A percentile compares a stretch with the other conserved stretches of the same genome.
phyloP scores from a whole-genome alignment of 139 green algal genomes.

The Chlorella sorokiniana region DNA sequence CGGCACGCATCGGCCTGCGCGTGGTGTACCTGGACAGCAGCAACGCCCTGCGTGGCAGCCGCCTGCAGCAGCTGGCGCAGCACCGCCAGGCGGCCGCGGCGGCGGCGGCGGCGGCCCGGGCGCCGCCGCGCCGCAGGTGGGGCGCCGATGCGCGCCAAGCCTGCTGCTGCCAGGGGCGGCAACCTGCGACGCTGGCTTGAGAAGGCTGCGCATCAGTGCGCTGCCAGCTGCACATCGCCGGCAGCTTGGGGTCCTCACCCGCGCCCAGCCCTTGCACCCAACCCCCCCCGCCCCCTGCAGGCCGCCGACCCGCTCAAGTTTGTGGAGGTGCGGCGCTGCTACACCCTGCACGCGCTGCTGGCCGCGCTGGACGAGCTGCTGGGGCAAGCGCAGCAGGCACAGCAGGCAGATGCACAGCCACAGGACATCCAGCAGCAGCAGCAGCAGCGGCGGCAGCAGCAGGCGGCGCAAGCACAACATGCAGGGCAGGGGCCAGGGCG shows the following conservation, averaged over 20 bases:
- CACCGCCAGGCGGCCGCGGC: not conserved
- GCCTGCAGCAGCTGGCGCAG: constrained; percentile 21
- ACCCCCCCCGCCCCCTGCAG: not conserved
- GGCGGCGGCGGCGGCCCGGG: not conserved
- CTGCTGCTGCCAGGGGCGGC: too few relatives aligned
- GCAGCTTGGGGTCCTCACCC: too few relatives aligned
- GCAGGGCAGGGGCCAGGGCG: too few relatives aligned
- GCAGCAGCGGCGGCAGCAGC: not conserved
- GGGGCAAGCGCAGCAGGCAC: not conserved
- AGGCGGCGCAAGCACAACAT: not conserved
- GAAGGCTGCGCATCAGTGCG: too few relatives aligned
- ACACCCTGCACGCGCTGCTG: constrained; percentile 36
- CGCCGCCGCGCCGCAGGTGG: not conserved
- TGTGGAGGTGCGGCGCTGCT: constrained; percentile 24
- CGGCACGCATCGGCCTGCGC: not conserved
- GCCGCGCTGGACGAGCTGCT: constrained; percentile 24
- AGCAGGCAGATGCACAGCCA: not conserved
- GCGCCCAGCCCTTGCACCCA: too few relatives aligned
- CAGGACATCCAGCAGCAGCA: not conserved
- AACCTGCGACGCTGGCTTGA: too few relatives aligned
- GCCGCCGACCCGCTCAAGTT: constrained; percentile 1
- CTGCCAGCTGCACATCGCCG: too few relatives aligned
- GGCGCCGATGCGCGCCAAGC: not conserved
- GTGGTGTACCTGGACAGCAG: constrained; percentile 46
- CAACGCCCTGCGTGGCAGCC: constrained; percentile 29